Evolutionary conservation across 805 yeast genomes (phyloP).

Genomic region (Wickerhamiella shivajii): DNA sequence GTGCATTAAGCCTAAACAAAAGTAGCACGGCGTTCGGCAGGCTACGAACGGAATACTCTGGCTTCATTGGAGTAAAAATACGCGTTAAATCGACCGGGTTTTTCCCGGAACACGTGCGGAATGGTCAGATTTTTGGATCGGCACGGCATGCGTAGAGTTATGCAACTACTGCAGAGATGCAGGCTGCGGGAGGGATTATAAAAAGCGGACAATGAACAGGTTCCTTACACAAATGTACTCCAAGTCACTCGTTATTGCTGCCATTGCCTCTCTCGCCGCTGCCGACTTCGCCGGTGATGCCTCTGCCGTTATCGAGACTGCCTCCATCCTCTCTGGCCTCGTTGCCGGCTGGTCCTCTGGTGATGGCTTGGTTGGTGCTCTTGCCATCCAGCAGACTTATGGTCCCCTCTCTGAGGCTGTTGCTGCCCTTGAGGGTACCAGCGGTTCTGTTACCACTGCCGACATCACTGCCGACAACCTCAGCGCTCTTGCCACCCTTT

Average conservation of each 20-base stretch:
- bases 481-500: slow-evolving; percentile 9
- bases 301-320: slow-evolving; percentile 31
- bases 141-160: no score
- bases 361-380: slow-evolving; percentile 21
- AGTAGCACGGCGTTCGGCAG: no score
- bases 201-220: no score
- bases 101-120: no score
- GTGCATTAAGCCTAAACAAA: no score
- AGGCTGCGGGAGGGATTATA: no score
- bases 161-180: no score
- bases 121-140: no score
- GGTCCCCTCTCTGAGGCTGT: slow-evolving; percentile 15
- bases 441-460: slow-evolving; percentile 7
- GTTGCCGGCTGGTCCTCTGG: slow-evolving; percentile 12
- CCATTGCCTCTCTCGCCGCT: slow-evolving; percentile 4
- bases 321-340: slow-evolving; percentile 26
- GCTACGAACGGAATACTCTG: no score
- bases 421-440: slow-evolving; percentile 8
- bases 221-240: slow-evolving; percentile 6
- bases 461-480: slow-evolving; percentile 10
- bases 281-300: slow-evolving; percentile 7
- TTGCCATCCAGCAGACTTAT: slow-evolving; percentile 19
- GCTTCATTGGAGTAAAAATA: no score
- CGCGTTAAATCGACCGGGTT: no score
- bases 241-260: slow-evolving; percentile 3